Base-by-base conservation (phyloP, 768 basidiomycete genomes). In the Lactarius quietus region DNA sequence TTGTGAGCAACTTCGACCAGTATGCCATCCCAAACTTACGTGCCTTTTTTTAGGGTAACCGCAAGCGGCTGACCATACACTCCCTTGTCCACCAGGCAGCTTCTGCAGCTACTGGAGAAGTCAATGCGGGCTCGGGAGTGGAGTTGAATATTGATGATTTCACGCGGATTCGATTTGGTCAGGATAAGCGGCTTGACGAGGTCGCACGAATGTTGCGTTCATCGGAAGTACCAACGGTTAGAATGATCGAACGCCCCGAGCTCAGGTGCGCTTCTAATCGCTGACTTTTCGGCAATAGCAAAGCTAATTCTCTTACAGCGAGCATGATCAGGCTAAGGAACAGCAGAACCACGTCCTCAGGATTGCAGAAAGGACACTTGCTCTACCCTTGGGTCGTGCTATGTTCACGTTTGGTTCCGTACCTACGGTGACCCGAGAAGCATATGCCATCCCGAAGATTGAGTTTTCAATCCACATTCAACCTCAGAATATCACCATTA, bases 171-270 rank as follows among this genome's bases (percentile, higher is more conserved):
- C 86, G 96, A 4, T 98, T 98, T 72, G 91, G 91, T 8, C 86
- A 92, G 67, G 97, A 99, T 76, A 83, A 90, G 23, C 83, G 96
- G 41, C 74, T 99, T 36, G 91, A 95, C 53, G 97, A 99, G 73
- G 94, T 96, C 5, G 88, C 89, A 15, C 84, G 93, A 1, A 91
- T 98, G 84, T 76, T 99, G 20, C 92, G 90, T 68, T 96, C 93
- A 0, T 90, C 91, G 1, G 78, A 78, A 2, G 75, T 90, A 20
- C 82, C 89, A 0, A 82, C 85, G 2, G 82, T 96, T 54, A 84
- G 79, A 73, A 81, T 78, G 62, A 79, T 79, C 45, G 88, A 94
- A 59, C 82, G 88, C 41, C 84, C 87, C 55, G 88, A 92, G 66
- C 74, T 88, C 43, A 91, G 81, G 89, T 88, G 68, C 70, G 86